phyloP scores from a whole-genome alignment of 176 grass and related monocot genomes.

The Bolboschoenus planiculmis region DNA sequence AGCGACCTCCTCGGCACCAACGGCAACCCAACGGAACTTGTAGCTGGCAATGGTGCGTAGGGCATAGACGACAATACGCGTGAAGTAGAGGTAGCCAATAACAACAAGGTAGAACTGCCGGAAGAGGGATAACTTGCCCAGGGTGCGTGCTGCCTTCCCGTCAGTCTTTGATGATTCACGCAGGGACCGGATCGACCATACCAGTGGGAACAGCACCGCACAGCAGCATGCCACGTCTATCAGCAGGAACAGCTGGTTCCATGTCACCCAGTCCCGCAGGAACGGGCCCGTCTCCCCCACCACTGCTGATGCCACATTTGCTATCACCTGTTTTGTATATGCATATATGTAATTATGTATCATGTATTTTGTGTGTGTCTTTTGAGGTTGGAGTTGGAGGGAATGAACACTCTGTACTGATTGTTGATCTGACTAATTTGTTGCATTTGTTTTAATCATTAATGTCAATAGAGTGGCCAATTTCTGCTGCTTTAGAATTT shows the following conservation, averaged over 20 bases:
- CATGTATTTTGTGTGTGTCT: not conserved
- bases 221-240: constrained; percentile 77
- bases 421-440: not conserved
- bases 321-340: constrained; percentile 38
- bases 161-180: constrained; percentile 80
- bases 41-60: constrained; percentile 60
- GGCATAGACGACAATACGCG: constrained; percentile 64
- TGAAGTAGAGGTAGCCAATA: constrained; percentile 86
- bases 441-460: not conserved
- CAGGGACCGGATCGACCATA: constrained; percentile 79
- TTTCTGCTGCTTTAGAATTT: not conserved
- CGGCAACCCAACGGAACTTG: constrained; percentile 64
- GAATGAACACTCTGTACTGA: not conserved
- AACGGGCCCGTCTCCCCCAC: constrained; percentile 86
- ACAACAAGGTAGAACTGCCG: constrained; percentile 81
- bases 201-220: constrained; percentile 68
- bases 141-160: constrained; percentile 62
- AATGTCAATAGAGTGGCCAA: not conserved
- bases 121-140: constrained; percentile 77
- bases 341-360: not conserved
- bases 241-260: constrained; percentile 68
- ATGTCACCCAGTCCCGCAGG: constrained; percentile 58
- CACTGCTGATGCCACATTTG: constrained; percentile 59
- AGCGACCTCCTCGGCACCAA: constrained; percentile 55
- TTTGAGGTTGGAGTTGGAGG: not conserved